phyloP scores from a whole-genome alignment of 306 rosid genomes.

The Rosa chinensis region DNA sequence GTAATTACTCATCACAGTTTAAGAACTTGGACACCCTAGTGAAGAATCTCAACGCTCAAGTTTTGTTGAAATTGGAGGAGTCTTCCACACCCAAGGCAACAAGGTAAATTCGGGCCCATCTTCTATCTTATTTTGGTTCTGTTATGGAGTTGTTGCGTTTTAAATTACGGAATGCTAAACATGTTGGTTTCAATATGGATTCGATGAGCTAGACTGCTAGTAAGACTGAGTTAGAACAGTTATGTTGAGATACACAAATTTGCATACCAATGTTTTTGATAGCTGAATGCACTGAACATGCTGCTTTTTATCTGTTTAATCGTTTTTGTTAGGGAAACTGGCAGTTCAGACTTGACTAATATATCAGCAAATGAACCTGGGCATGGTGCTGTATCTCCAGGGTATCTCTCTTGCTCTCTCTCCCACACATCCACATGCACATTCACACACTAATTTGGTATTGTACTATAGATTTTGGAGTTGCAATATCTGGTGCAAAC shows the following conservation, averaged over 20 bases:
- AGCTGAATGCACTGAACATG: not conserved
- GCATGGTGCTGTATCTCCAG: conserved; percentile 36
- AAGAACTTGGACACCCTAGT: no score
- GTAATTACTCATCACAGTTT: no score
- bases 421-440: not conserved
- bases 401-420: conserved; percentile 34
- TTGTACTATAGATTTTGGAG: not conserved
- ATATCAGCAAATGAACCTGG: conserved; percentile 38
- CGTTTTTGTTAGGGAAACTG: conserved; percentile 15
- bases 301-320: not conserved
- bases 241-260: not conserved
- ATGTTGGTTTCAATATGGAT: no score
- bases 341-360: conserved; percentile 51
- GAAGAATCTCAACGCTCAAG: no score
- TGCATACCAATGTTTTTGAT: not conserved
- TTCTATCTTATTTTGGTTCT: no score
- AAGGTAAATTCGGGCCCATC: no score
- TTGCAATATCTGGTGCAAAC: no score
- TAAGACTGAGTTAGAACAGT: not conserved
- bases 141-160: no score
- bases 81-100: no score
- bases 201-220: not conserved
- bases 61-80: no score
- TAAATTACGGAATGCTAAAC: no score
- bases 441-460: not conserved